Conservation (phyloP, 2,329 filamentous ascomycete genomes). For the Ploettnerulaceae sp. region DNA sequence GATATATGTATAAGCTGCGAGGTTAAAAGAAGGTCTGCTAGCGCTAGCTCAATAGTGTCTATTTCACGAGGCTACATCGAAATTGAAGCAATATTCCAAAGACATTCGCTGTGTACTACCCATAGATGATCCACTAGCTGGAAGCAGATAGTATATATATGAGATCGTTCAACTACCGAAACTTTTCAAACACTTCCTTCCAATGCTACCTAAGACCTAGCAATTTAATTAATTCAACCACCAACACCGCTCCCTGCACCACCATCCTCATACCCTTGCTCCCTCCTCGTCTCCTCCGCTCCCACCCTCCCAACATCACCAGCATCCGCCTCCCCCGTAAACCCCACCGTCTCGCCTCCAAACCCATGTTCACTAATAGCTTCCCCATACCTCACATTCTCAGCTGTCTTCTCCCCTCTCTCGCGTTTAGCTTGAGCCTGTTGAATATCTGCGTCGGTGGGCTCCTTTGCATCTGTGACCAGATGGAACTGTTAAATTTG, state of each 20-base stretch:
- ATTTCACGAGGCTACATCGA: no score
- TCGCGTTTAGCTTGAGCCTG: constrained; percentile 27
- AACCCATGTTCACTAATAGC: constrained; percentile 50
- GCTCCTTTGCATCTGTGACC: neutral
- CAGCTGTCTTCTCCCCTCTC: constrained; percentile 42
- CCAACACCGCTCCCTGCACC: constrained; percentile 52
- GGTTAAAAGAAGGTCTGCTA: no score
- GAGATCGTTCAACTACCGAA: neutral
- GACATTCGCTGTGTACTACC: no score
- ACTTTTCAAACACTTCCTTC: neutral
- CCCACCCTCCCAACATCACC: constrained; percentile 30
- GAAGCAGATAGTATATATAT: no score
- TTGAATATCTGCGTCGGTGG: constrained; percentile 8
- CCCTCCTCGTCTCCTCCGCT: constrained; percentile 38
- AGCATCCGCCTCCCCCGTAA: constrained; percentile 34
- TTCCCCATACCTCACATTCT: constrained; percentile 52
- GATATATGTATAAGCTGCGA: no score
- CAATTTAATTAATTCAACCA: constrained; percentile 36
- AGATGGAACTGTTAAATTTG: neutral
- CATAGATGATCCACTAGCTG: no score
- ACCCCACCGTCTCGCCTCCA: constrained; percentile 46
- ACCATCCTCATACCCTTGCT: constrained; percentile 50
- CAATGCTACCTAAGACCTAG: neutral
- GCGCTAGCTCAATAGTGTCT: no score
- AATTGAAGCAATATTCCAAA: no score